Percentiles rank a stretch among this genome's conserved stretches.
phyloP scores from a whole-genome alignment of 805 yeast species.

The Nakazawaea pomicola region DNA sequence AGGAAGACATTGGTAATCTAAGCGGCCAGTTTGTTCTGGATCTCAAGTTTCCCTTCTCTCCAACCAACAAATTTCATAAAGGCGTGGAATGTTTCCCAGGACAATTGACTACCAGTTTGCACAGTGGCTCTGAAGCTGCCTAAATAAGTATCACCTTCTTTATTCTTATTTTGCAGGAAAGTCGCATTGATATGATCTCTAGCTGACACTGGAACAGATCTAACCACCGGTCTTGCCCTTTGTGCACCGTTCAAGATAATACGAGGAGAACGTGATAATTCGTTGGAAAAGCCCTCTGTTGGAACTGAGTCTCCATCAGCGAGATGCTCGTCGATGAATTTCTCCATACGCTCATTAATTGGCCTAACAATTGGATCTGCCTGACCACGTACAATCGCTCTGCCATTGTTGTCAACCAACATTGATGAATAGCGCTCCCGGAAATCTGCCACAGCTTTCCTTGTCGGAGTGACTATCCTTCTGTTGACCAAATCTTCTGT shows the following conservation, averaged over 20 bases:
- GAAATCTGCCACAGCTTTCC: constrained; percentile 38
- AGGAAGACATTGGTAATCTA: no score
- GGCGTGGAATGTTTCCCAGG: constrained; percentile 4
- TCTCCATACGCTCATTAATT: constrained; percentile 48
- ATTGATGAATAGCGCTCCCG: constrained; percentile 46
- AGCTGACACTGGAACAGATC: constrained; percentile 31
- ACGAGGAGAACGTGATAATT: constrained; percentile 46
- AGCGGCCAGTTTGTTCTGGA: no score
- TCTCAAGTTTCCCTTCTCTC: not conserved
- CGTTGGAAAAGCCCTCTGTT: constrained; percentile 46
- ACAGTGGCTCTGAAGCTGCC: constrained; percentile 27
- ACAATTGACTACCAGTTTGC: constrained; percentile 24
- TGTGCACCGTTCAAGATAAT: constrained; percentile 34
- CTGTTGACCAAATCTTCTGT: constrained; percentile 27
- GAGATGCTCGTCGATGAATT: constrained; percentile 35
- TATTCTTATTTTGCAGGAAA: constrained; percentile 34
- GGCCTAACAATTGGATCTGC: constrained; percentile 62
- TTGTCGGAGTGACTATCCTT: constrained; percentile 41
- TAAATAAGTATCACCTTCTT: constrained; percentile 31
- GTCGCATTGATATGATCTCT: constrained; percentile 30
- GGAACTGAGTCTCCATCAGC: constrained; percentile 41
- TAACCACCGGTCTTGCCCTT: constrained; percentile 31
- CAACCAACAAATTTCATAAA: not conserved
- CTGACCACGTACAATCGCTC: constrained; percentile 56
- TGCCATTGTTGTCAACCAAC: constrained; percentile 50